A percentile compares a stretch with the other conserved stretches of the same genome.
phyloP scores from a whole-genome alignment of 805 yeast genomes.

The Candida sphagnicola region DNA sequence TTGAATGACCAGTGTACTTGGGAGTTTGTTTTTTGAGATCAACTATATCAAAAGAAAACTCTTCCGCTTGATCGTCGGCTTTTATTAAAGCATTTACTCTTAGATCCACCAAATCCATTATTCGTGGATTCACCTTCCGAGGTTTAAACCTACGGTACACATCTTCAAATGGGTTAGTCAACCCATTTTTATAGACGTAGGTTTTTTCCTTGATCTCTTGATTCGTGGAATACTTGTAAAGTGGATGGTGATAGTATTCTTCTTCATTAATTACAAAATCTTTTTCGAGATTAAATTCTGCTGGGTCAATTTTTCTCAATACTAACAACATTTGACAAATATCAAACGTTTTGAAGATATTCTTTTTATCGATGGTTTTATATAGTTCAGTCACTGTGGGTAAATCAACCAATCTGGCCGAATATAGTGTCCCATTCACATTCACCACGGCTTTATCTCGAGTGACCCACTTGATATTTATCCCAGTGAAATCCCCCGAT shows the following conservation, averaged over 20 bases:
- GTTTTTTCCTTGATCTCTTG: slow-evolving; percentile 41
- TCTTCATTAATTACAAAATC: slow-evolving; percentile 44
- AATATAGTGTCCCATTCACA: slow-evolving; percentile 65
- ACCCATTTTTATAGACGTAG: slow-evolving; percentile 67
- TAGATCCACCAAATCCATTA: slow-evolving; percentile 73
- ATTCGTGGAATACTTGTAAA: slow-evolving; percentile 30
- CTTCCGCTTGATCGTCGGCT: slow-evolving; percentile 81
- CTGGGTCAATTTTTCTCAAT: slow-evolving; percentile 45
- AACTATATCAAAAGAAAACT: slow-evolving; percentile 68
- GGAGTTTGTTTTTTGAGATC: slow-evolving; percentile 42
- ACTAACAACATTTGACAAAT: slow-evolving; percentile 82
- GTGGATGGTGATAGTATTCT: slow-evolving; percentile 31
- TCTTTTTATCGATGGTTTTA: slow-evolving; percentile 86
- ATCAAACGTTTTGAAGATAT: slow-evolving; percentile 82
- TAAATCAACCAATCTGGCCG: slow-evolving; percentile 81
- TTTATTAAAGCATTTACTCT: slow-evolving; percentile 72
- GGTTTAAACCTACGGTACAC: slow-evolving; percentile 69
- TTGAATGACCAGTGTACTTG: slow-evolving; percentile 16
- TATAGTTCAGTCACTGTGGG: slow-evolving; percentile 86
- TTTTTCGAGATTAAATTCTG: slow-evolving; percentile 37
- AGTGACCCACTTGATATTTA: slow-evolving; percentile 80
- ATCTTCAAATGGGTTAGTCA: slow-evolving; percentile 75
- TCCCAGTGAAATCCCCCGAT: slow-evolving; percentile 66
- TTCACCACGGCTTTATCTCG: slow-evolving; percentile 72
- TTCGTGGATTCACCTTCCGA: slow-evolving; percentile 62